Base-by-base conservation (phyloP, 176 grass and related monocot species). In the Guadua angustifolia region DNA sequence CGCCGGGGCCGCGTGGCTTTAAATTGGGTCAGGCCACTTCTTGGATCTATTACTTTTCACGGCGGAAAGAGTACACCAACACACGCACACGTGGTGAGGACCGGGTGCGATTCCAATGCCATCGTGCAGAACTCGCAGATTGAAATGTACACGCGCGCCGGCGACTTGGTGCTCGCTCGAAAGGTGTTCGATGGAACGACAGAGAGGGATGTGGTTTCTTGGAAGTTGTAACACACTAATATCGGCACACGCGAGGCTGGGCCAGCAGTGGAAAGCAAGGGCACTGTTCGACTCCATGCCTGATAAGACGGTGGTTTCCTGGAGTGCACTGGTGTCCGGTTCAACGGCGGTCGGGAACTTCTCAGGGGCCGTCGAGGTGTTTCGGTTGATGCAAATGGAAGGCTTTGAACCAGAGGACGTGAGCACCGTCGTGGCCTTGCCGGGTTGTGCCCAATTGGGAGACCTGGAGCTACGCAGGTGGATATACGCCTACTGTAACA, bases 201-300 rank as follows among this genome's bases (percentile, higher is more conserved):
- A n/a, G 59, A 88, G 0, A 76, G 79, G 85, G 89, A 92, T 15
- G 87, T 32, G 18, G 87, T 94, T 5, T 89, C 89, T 5, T 94
- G 92, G 92, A 29, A n/a, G n/a, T n/a, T n/a, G n/a, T n/a, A 94
- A 94, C 79, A 92, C 74, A 49, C 78, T 94, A 9, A 85, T 94
- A 63, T 89, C 92, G 13, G 89, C 92, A 9, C 89, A 94, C 12
- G 92, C 84, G 22, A 71, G 87, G 38, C 25, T 83, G 38, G 82
- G 89, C 5, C 78, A 83, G 46, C 88, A 92, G 87, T 77, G 70
- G 82, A 92, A 26, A 52, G 87, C 89, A 10, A 75, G 69, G 44
- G 55, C 56, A 0, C 29, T 94, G 32, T 94, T 94, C 45, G 26
- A 80, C 32, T 80, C 63, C 6, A 94, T 92, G 92, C 87, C 92